phyloP scores from a whole-genome alignment of 768 basidiomycete species.

The Boletus coccyginus region DNA sequence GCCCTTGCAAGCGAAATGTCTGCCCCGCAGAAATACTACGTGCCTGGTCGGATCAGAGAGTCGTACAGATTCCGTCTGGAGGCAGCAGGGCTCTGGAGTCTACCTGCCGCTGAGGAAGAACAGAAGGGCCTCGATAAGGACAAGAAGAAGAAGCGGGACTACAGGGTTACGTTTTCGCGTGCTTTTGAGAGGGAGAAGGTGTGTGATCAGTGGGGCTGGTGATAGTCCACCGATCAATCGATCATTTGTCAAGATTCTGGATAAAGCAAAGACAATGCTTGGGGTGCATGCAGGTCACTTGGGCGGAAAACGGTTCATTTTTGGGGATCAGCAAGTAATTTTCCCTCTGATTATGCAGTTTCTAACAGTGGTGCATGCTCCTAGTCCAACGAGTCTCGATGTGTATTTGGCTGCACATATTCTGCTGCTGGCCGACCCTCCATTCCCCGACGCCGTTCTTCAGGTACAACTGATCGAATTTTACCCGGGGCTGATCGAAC shows the following conservation, averaged over 20 bases:
- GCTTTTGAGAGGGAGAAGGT: slow-evolving; percentile 67
- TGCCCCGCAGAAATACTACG: slow-evolving; percentile 72
- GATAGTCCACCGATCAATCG: slow-evolving; percentile 5
- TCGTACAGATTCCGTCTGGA: slow-evolving; percentile 57
- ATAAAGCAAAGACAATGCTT: slow-evolving; percentile 55
- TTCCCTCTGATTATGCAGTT: background rate
- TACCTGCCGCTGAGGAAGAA: slow-evolving; percentile 40
- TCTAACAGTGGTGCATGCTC: background rate
- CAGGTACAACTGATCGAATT: slow-evolving; percentile 51
- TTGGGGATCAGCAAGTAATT: slow-evolving; percentile 43
- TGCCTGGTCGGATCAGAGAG: slow-evolving; percentile 60
- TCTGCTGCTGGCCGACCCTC: slow-evolving; percentile 54
- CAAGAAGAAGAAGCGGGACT: slow-evolving; percentile 33
- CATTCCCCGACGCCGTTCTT: slow-evolving; percentile 60
- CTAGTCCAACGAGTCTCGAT: slow-evolving; percentile 63
- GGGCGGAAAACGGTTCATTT: slow-evolving; percentile 48
- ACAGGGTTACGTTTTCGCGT: slow-evolving; percentile 42
- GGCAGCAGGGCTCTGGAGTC: slow-evolving; percentile 60
- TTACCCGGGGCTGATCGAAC: slow-evolving; percentile 56
- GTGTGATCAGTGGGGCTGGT: background rate
- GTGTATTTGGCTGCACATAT: slow-evolving; percentile 66
- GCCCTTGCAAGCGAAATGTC: slow-evolving; percentile 56
- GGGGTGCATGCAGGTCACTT: slow-evolving; percentile 60
- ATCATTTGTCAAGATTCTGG: slow-evolving; percentile 46
- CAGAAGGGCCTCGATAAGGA: slow-evolving; percentile 29